Conservation (phyloP, 192 early-diverging fungal species). For the Mortierella antarctica region DNA sequence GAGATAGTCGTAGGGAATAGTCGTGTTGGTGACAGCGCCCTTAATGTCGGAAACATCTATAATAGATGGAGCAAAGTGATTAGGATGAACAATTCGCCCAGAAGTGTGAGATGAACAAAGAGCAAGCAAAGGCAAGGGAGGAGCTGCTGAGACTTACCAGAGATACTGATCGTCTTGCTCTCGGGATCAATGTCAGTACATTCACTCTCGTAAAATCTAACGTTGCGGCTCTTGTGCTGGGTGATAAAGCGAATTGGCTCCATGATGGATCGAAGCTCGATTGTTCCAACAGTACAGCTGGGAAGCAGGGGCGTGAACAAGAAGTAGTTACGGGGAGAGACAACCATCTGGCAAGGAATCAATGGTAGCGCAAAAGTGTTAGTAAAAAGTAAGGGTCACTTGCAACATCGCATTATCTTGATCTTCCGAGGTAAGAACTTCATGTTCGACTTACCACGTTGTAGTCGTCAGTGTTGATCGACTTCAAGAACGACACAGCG, state of each 20-base stretch:
- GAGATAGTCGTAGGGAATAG: slow-evolving; percentile 80
- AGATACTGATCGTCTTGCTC: slow-evolving; percentile 81
- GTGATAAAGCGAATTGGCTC: slow-evolving; percentile 89
- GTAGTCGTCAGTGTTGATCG: slow-evolving; percentile 80
- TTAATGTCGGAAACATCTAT: slow-evolving; percentile 78
- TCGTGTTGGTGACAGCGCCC: slow-evolving; percentile 63
- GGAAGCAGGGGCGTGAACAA: slow-evolving; percentile 79
- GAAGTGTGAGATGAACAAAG: background rate
- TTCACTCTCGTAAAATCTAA: slow-evolving; percentile 90
- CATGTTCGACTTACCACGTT: slow-evolving; percentile 65
- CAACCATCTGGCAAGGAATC: slow-evolving; percentile 56
- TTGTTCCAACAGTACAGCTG: slow-evolving; percentile 87
- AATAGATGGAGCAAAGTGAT: background rate
- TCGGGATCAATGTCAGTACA: slow-evolving; percentile 90
- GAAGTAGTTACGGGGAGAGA: slow-evolving; percentile 92
- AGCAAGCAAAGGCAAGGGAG: background rate
- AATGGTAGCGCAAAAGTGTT: background rate
- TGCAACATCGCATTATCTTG: background rate
- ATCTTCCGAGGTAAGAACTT: background rate
- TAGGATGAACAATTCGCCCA: background rate
- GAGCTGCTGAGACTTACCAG: slow-evolving; percentile 57
- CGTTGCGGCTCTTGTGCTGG: slow-evolving; percentile 85
- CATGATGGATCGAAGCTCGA: slow-evolving; percentile 89
- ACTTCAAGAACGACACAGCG: slow-evolving; percentile 69
- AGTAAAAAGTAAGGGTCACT: background rate